Base-by-base conservation (phyloP, 192 early-diverging fungal genomes). In the Rhizoclosmatium globosum region DNA sequence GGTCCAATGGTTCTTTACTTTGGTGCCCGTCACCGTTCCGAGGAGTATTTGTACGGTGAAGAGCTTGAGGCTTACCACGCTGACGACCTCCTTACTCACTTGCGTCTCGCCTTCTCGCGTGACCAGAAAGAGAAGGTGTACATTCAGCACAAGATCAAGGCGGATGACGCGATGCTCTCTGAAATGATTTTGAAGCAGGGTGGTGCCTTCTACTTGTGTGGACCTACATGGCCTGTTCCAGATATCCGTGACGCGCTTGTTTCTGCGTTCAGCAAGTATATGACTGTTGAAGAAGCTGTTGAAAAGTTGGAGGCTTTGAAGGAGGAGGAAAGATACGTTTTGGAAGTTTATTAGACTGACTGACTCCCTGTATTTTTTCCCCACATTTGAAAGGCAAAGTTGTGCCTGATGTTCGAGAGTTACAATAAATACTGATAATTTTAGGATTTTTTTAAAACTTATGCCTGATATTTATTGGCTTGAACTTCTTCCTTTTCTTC, bases 1-100 rank as follows among this genome's bases (percentile, higher is more conserved):
- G 97, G 97, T 2, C 95, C 95, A 44, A 97, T 98, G 92, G 88
- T 92, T 2, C 87, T 98, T 46, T 98, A 98, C 89, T 97, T 98
- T 91, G 97, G 97, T 72, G 95, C 97, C 21, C 93, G 97, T 80
- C 88, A 97, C 87, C 93, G 97, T 62, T 87, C 92, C 71, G 95
- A 91, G 85, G 97, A 98, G 85, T 98, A 96, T 76, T 81, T 98
- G 43, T 98, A 98, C 84, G 97, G 97, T 64, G 97, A 98, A 82
- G 97, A 98, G 84, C 81, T 98, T 57, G 97, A 98, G 80, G 97
- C 96, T 9, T 98, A 97, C 86, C 92, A 95, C 58, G 88, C 87
- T 46, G 96, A 95, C 75, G 97, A 95, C 58, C 83, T 96, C 4
- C 85, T 98, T n/a, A 94, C 94, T 57, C 91, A 95, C 71, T 85